Base-by-base conservation (phyloP, 345 rosid genomes). In the Pugionium dolabratum region DNA sequence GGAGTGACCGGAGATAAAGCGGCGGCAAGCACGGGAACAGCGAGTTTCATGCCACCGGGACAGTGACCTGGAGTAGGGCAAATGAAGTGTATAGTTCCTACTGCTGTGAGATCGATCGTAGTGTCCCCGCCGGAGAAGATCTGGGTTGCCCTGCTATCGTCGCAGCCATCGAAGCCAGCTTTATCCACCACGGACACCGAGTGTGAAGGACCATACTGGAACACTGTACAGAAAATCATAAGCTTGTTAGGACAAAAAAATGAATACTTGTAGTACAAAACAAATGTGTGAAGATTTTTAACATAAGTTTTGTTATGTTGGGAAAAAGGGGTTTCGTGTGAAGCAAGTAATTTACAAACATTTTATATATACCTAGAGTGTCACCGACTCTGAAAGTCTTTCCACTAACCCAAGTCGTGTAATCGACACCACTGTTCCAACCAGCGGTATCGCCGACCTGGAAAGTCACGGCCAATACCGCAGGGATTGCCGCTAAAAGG, bases 361-460 rank as follows among this genome's bases (percentile, higher is more conserved):
- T 27, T 33, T 10, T 18, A 18, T 18, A 18, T 18, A 18, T 18
- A 77, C 80, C 70, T 59, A 77, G 66, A 59, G 68, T 73, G 60
- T 77, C 80, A 28, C 80, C 80, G 41, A 73, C 80, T 48, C 66
- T 64, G 70, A 77, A 77, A 43, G 72, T 64, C 53, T 77, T 73
- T 53, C 69, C 78, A 11, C 6, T 18, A 18, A 35, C 54, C 80
- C 80, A 77, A 69, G 3, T 7, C 29, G 69, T 64, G 59, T 77
- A 77, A 35, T 77, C 57, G 2, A 67, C 4, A 30, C 60, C 60
- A 27, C 3, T 9, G 35, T 7, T 35, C 80, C 80, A 77, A 5
- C 75, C 77, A 43, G 45, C 5, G 50, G 6, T 34, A 61, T 69
- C 80, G 2, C 80, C 80, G 39, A 73, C 80, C 41, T 47, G 43